Evolutionary conservation across 805 yeast species (phyloP), one percentile per base, ranked within the genome.

Genomic region (Candida odintsovae): DNA sequence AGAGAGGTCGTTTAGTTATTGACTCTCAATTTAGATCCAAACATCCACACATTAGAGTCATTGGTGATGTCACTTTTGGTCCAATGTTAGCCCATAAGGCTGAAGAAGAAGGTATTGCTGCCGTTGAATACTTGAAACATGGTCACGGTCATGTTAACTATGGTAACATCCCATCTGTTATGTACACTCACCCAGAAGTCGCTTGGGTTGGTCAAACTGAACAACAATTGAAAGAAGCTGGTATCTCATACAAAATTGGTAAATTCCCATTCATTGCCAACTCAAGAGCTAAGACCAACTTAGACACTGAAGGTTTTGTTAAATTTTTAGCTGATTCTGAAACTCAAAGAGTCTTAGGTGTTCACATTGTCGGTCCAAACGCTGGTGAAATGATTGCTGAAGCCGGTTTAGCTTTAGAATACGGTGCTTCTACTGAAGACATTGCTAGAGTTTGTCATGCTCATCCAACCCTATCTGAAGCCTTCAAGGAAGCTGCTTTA

Each of bases 321-420:
- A 94, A 94, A 77, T 82, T 94, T 65, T 68, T 94, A 56, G 90
- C 96, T 52, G 99, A 94, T 70, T 90, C 95, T 57, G 96, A 92
- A 72, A 92, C 99, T 53, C 96, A 94, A 73, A 83, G 99, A 71
- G 80, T 94, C 40, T 75, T 94, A 56, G 99, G 99, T 69, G 90
- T 86, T 51, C 99, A 94, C 75, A 92, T 94, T 67, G 85, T 90
- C 58, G 99, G 99, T 59, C 86, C 99, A 58, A 90, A 88, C 65
- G 99, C 99, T 50, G 99, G 99, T 73, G 99, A 94, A 77, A 88
- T 94, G 97, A 94, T 94, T 67, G 98, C 95, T 56, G 99, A 95
- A 76, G 97, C 90, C 53, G 95, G 96, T 57, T 78, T 94, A 66
- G 99, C 99, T 40, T 69, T 94, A 53, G 99, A 94, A 75, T 94